phyloP scores from a whole-genome alignment of 257 asterid species.

The Plantago major region DNA sequence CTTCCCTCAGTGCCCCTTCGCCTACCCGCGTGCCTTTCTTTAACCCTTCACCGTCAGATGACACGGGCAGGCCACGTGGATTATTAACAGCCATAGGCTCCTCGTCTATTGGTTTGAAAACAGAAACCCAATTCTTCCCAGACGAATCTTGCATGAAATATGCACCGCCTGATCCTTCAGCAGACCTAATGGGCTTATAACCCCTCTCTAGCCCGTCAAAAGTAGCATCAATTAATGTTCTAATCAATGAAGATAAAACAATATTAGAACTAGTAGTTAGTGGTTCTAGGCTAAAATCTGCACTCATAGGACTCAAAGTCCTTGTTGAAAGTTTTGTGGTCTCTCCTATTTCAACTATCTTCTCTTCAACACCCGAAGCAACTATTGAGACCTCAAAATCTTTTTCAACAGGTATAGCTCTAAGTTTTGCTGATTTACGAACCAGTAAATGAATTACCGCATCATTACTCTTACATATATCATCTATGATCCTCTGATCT shows the following conservation, averaged over 20 bases:
- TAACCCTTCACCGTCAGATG: conserved; percentile 46
- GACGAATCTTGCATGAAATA: conserved; percentile 45
- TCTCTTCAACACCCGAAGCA: not conserved
- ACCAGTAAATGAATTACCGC: conserved; percentile 86
- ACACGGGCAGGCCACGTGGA: conserved; percentile 54
- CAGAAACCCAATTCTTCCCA: conserved; percentile 34
- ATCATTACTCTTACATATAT: conserved; percentile 53
- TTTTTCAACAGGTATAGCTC: conserved; percentile 63
- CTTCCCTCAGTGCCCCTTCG: conserved; percentile 54
- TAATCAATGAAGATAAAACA: conserved; percentile 33
- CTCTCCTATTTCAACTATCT: not conserved
- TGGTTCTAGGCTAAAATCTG: conserved; percentile 35
- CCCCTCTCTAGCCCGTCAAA: conserved; percentile 41
- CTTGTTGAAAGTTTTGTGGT: conserved; percentile 1
- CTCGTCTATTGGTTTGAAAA: conserved; percentile 57
- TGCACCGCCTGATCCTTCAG: conserved; percentile 61
- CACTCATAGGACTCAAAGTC: conserved; percentile 23
- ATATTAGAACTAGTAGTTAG: conserved; percentile 44
- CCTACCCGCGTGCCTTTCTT: conserved; percentile 60
- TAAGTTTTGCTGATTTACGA: conserved; percentile 62
- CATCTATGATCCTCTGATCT: conserved; percentile 66
- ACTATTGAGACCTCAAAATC: conserved; percentile 8
- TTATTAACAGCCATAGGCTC: conserved; percentile 60
- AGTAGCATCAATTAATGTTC: conserved; percentile 35
- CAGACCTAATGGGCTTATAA: conserved; percentile 35